Evolutionary conservation across 768 basidiomycete genomes (phyloP), one percentile per base, ranked within the genome.

Genomic region (Chalciporus sphaerocephalus): DNA sequence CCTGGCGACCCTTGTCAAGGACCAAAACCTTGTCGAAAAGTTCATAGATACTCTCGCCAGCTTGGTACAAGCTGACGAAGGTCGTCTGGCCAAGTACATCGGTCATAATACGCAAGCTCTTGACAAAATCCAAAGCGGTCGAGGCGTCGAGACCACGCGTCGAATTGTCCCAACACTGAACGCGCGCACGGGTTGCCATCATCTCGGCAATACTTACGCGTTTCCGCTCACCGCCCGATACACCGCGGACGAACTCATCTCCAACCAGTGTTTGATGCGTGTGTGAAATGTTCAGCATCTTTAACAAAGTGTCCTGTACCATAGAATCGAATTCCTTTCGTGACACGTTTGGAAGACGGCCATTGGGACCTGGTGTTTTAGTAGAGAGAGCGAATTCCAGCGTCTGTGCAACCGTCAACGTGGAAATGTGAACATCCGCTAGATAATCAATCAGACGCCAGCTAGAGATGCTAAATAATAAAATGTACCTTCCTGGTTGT

Each of bases 51-150:
- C 72, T 71, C 59, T 91, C 87, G 40, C 83, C 83, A 7, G 87
- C 90, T 64, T 92, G 90, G 64, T 92, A 92, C 28, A 93, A 78
- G 1, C 87, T 84, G n/a, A 87, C 85, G 47, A 92, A 75, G 0
- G 83, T 88, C 0, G 83, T 69, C 15, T 63, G 48, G n/a, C 67
- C 59, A 44, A 69, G 69, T 3, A 74, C 69, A 54, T 88, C 81
- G 0, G 86, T 85, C 4, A 76, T 69, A 33, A 80, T 72, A 3
- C 86, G 77, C 25, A 90, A 69, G 1, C 81, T 78, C 36, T 73
- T 79, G 37, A 81, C 79, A 53, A 85, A 88, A 59, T 88, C 85
- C 28, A 86, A 67, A 11, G 85, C 87, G 2, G 85, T 88, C 13
- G 78, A 81, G 0, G 84, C 74, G 58, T 84, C 82, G 38, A 84